Evolutionary conservation across 2,329 filamentous ascomycete species (phyloP).

Genomic region (Neonectria faginata): DNA sequence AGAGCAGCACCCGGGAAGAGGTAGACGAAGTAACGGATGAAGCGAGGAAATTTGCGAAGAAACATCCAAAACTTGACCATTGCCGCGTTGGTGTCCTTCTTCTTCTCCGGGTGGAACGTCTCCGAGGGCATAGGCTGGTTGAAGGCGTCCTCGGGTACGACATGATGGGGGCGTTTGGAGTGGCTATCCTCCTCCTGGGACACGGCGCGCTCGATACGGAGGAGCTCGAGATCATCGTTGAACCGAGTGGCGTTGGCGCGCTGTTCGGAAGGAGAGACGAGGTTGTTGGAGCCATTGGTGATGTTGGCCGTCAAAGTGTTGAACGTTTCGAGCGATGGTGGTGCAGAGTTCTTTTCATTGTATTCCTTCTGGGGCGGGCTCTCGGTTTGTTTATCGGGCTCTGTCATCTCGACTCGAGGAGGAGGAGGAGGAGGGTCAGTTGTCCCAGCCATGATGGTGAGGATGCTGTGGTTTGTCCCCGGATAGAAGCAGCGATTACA

Average conservation of each 20-base stretch:
- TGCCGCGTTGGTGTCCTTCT: constrained; percentile 49
- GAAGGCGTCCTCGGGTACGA: constrained; percentile 60
- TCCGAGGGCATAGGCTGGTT: constrained; percentile 51
- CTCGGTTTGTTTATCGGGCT: constrained; percentile 22
- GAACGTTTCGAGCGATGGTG: constrained; percentile 48
- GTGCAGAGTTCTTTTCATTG: constrained; percentile 43
- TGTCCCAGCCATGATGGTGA: constrained; percentile 34
- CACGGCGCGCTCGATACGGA: constrained; percentile 60
- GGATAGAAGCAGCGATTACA: constrained; percentile 3
- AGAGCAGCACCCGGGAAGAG: constrained; percentile 59
- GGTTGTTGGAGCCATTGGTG: constrained; percentile 37
- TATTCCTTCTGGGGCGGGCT: constrained; percentile 22
- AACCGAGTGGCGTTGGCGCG: constrained; percentile 54
- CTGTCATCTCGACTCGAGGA: constrained; percentile 29
- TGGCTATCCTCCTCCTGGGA: constrained; percentile 56
- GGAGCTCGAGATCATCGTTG: constrained; percentile 62
- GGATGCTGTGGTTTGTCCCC: constrained; percentile 9
- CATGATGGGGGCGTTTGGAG: constrained; percentile 48
- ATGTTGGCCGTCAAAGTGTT: constrained; percentile 44
- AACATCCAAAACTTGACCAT: constrained; percentile 58
- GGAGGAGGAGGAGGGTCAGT: constrained; percentile 35
- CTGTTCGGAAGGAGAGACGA: constrained; percentile 43
- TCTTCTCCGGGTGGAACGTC: constrained; percentile 42
- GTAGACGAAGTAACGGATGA: constrained; percentile 62
- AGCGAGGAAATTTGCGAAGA: constrained; percentile 62